phyloP scores from a whole-genome alignment of 1,139 yeast species.

The Eremothecium coryli region DNA sequence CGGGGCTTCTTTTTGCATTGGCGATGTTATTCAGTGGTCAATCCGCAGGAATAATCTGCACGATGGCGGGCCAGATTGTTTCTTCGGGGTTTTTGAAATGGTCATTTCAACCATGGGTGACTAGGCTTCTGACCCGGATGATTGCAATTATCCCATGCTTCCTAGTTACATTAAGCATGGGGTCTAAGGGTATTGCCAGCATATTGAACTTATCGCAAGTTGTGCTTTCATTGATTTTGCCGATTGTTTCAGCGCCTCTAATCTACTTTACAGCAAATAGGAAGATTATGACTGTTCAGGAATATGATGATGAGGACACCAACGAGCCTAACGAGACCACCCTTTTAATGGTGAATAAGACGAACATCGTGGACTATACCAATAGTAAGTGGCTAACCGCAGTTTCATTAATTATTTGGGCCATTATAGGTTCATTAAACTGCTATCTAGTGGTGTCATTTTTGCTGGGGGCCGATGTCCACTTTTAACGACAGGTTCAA shows the following conservation, averaged over 20 bases:
- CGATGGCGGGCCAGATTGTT: constrained; percentile 94
- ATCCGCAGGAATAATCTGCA: constrained; percentile 96
- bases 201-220: constrained; percentile 85
- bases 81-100: constrained; percentile 87
- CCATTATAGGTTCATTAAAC: constrained; percentile 61
- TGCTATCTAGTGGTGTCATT: constrained; percentile 61
- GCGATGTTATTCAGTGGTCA: constrained; percentile 94
- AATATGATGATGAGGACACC: constrained; percentile 20
- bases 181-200: constrained; percentile 75
- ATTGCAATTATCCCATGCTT: constrained; percentile 87
- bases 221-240: constrained; percentile 70
- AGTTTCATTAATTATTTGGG: constrained; percentile 58
- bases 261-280: constrained; percentile 73
- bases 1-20: constrained; percentile 85
- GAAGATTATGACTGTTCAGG: constrained; percentile 63
- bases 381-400: constrained; percentile 50
- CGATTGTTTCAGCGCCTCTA: constrained; percentile 84
- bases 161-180: constrained; percentile 64
- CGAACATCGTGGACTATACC: constrained; percentile 45
- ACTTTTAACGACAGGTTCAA: constrained; percentile 31
- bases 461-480: constrained; percentile 61
- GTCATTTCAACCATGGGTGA: constrained; percentile 77
- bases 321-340: constrained; percentile 14
- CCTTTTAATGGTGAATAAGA: constrained; percentile 15
- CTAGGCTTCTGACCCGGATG: constrained; percentile 73